phyloP scores from a whole-genome alignment of 2,329 filamentous ascomycete species.

The Verticillium tricorpus region DNA sequence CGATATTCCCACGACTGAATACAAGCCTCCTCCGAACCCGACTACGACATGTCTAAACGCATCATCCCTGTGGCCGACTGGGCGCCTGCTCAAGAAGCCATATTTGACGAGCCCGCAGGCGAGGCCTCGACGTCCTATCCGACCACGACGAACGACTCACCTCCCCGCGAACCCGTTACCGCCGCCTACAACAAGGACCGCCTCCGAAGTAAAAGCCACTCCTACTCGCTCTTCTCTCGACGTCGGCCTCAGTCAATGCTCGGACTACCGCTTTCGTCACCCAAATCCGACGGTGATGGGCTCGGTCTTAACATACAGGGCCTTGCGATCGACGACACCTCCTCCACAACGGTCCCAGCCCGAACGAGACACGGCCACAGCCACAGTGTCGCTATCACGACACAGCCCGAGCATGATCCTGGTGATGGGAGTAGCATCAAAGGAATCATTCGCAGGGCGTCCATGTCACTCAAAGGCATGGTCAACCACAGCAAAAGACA shows the following conservation, averaged over 20 bases:
- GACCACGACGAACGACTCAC: not conserved
- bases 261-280: not conserved
- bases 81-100: slow-evolving; percentile 38
- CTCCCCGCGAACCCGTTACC: slow-evolving; percentile 12
- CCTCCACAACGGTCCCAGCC: not conserved
- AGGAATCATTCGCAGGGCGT: slow-evolving; percentile 51
- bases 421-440: slow-evolving; percentile 31
- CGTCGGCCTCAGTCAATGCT: slow-evolving; percentile 19
- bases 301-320: slow-evolving; percentile 17
- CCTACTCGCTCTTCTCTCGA: slow-evolving; percentile 28
- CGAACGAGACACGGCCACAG: slow-evolving; percentile 17
- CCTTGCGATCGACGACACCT: slow-evolving; percentile 23
- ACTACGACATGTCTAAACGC: slow-evolving; percentile 25
- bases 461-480: slow-evolving; percentile 48
- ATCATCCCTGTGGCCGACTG: slow-evolving; percentile 36
- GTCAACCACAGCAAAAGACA: slow-evolving; percentile 38
- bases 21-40: not conserved
- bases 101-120: slow-evolving; percentile 25
- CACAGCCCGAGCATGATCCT: slow-evolving; percentile 21
- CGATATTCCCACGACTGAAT: not conserved
- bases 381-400: slow-evolving; percentile 6
- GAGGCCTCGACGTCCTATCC: not conserved
- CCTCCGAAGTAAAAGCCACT: slow-evolving; percentile 45
- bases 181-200: slow-evolving; percentile 28
- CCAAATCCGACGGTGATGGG: slow-evolving; percentile 16